Evolutionary conservation across 2,329 filamentous ascomycete species (phyloP).

Genomic region (Aaosphaeria arxii): DNA sequence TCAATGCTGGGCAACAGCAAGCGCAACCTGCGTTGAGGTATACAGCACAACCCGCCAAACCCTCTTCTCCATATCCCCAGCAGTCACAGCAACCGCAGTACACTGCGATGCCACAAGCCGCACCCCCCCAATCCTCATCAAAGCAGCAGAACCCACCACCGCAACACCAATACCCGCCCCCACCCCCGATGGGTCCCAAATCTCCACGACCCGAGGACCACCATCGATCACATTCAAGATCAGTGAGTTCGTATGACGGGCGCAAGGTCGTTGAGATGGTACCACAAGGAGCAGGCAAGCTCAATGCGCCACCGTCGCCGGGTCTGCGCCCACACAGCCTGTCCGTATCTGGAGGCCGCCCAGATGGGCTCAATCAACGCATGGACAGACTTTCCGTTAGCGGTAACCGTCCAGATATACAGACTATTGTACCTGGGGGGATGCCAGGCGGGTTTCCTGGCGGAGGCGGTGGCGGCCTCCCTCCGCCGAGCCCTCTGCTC

Average conservation of each 20-base stretch:
- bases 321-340: conserved; percentile 31
- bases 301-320: conserved; percentile 31
- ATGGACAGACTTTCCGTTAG: conserved; percentile 49
- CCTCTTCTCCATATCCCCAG: neutral
- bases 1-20: conserved; percentile 14
- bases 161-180: conserved; percentile 22
- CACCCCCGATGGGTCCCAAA: conserved; percentile 30
- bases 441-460: conserved; percentile 19
- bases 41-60: conserved; percentile 14
- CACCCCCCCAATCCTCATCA: conserved; percentile 15
- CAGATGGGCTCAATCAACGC: conserved; percentile 36
- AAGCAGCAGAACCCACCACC: conserved; percentile 10
- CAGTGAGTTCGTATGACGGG: conserved; percentile 21
- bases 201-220: conserved; percentile 20
- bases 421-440: conserved; percentile 33
- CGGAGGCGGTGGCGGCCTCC: conserved; percentile 26
- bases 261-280: conserved; percentile 43
- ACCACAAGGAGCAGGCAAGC: conserved; percentile 30
- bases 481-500: conserved; percentile 79
- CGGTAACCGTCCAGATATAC: conserved; percentile 42
- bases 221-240: conserved; percentile 20
- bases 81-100: conserved; percentile 19
- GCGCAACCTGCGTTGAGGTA: conserved; percentile 22
- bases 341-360: conserved; percentile 22
- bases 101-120: conserved; percentile 20